Percentiles rank a stretch among this genome's conserved stretches.
phyloP scores from a whole-genome alignment of 441 rosid genomes.

The Flueggea neowawraea region DNA sequence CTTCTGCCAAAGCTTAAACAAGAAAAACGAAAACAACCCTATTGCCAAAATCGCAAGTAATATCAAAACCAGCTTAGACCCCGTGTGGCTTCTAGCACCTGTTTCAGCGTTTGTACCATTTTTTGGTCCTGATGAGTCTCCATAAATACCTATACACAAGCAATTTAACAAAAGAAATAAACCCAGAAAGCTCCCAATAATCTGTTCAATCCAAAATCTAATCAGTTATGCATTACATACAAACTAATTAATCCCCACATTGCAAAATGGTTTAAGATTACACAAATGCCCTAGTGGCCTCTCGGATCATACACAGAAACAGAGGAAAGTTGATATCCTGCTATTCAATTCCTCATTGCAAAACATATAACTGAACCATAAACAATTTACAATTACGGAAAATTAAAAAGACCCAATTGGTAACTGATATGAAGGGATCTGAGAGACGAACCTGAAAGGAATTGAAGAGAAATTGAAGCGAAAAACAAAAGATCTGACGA shows the following conservation, averaged over 20 bases:
- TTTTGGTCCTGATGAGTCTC: constrained; percentile 47
- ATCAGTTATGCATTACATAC: not conserved
- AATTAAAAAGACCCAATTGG: not conserved
- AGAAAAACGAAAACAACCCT: constrained; percentile 54
- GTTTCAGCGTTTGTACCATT: constrained; percentile 37
- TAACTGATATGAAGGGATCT: not conserved
- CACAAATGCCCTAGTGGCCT: no score
- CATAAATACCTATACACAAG: constrained; percentile 43
- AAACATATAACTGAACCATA: not conserved
- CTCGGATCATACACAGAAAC: no score
- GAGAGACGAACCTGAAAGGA: constrained; percentile 54
- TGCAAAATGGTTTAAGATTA: no score
- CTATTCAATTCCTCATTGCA: not conserved
- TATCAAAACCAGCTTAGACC: constrained; percentile 47
- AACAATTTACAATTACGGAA: not conserved
- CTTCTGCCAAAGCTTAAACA: constrained; percentile 90
- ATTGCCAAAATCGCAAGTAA: constrained; percentile 47
- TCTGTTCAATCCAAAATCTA: not conserved
- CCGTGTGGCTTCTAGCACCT: constrained; percentile 38
- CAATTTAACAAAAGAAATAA: not conserved
- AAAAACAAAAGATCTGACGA: constrained; percentile 23
- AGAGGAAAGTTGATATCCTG: no score
- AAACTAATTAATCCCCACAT: not conserved
- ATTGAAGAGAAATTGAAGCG: constrained; percentile 48
- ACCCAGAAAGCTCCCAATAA: not conserved